A percentile compares a stretch with the other conserved stretches of the same genome.
phyloP scores from a whole-genome alignment of 2,329 filamentous ascomycete genomes.

The Camillea tinctor region DNA sequence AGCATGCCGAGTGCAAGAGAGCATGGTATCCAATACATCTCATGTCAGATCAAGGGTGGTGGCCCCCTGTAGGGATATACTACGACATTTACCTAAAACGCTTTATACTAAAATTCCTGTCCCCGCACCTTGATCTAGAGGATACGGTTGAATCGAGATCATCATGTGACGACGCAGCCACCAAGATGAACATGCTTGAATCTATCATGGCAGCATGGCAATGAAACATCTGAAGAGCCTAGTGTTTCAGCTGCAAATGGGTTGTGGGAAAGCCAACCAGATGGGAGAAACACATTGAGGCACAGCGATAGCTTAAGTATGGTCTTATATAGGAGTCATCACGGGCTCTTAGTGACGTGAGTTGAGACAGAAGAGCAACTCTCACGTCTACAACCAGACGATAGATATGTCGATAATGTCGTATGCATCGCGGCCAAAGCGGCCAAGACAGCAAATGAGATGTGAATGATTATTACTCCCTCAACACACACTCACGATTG shows the following conservation, averaged over 20 bases:
- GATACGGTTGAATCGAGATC: not conserved
- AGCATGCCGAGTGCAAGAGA: not conserved
- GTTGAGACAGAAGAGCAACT: no score
- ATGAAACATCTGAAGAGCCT: not conserved
- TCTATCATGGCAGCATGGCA: not conserved
- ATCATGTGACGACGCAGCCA: not conserved
- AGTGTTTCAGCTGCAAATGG: not conserved
- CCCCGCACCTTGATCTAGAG: not conserved
- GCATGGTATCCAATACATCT: not conserved
- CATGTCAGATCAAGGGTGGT: not conserved
- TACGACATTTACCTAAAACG: not conserved
- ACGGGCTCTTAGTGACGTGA: no score
- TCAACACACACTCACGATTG: no score
- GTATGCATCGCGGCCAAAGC: no score
- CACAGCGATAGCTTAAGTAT: not conserved
- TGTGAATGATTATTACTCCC: no score
- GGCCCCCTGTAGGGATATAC: not conserved
- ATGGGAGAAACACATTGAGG: not conserved
- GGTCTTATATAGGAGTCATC: no score
- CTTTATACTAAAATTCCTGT: not conserved
- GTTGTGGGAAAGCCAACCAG: not conserved
- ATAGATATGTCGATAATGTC: no score
- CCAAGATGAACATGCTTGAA: not conserved
- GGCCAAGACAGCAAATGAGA: no score
- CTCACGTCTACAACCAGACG: no score